phyloP scores from a whole-genome alignment of 1,139 yeast genomes.

The Hyphopichia buzzinii region DNA sequence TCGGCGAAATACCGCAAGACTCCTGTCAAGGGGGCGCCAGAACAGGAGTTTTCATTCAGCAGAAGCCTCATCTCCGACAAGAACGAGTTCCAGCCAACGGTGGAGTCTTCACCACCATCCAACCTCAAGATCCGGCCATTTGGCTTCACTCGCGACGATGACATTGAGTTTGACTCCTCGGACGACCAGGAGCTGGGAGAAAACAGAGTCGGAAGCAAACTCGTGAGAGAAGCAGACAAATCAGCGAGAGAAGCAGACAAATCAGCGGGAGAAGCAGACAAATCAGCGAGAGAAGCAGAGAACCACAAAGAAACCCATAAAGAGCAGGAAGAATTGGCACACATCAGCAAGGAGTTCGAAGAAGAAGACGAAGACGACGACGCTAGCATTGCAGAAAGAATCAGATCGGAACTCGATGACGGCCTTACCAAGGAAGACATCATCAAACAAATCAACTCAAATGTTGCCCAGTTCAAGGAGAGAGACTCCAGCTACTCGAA shows the following conservation, averaged over 20 bases:
- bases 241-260: slow-evolving; percentile 1
- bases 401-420: slow-evolving; percentile 5
- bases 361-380: background rate
- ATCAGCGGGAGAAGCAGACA: slow-evolving; percentile 5
- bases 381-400: slow-evolving; percentile 10
- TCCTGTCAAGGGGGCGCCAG: slow-evolving; percentile 1
- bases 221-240: slow-evolving; percentile 5
- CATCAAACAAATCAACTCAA: slow-evolving; percentile 17
- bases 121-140: slow-evolving; percentile 12
- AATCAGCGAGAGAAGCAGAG: background rate
- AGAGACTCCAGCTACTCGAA: slow-evolving; percentile 6
- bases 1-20: slow-evolving; percentile 9
- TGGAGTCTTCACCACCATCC: slow-evolving; percentile 12
- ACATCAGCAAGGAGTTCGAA: background rate
- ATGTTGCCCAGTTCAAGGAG: slow-evolving; percentile 14
- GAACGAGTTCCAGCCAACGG: slow-evolving; percentile 19
- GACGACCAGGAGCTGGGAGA: slow-evolving; percentile 13
- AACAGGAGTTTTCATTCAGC: slow-evolving; percentile 5
- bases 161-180: slow-evolving; percentile 20
- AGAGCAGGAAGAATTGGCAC: background rate
- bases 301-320: background rate
- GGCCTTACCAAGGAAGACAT: slow-evolving; percentile 16
- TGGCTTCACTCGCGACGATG: slow-evolving; percentile 7
- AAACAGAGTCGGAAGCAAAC: slow-evolving; percentile 5
- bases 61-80: slow-evolving; percentile 19